A percentile compares a stretch with the other conserved stretches of the same genome.
These are phyloP conservation scores for Phalaenopsis equestris DNA, from an alignment of 106 monocot species.

Conservation along the genomic window DNA sequence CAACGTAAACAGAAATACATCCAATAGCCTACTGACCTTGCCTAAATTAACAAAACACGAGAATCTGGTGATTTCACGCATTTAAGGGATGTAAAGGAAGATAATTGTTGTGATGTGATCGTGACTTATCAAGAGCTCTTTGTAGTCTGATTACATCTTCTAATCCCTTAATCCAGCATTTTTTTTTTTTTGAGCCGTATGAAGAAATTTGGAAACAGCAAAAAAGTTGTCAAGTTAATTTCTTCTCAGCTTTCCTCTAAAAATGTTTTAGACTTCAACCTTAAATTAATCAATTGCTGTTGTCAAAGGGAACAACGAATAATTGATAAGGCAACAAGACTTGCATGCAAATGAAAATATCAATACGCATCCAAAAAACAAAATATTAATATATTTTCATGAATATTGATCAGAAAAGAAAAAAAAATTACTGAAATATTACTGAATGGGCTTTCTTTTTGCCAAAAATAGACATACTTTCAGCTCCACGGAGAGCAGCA, in stretches of 20 bases:
- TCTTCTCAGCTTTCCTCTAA: neutral
- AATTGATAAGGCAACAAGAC: neutral
- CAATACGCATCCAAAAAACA: neutral
- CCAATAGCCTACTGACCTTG: neutral
- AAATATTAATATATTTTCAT: neutral
- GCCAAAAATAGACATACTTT: conserved; percentile 50
- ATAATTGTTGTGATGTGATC: neutral
- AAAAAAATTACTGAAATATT: neutral
- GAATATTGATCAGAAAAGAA: neutral
- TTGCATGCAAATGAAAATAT: neutral
- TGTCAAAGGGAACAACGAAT: neutral
- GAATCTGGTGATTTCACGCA: neutral
- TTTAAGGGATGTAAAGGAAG: neutral
- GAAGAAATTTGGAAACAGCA: neutral
- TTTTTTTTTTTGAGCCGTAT: neutral
- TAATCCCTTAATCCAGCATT: neutral
- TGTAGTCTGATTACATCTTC: neutral
- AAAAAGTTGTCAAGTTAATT: neutral
- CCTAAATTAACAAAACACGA: neutral
- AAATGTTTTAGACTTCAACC: neutral
- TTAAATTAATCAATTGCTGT: neutral
- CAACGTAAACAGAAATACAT: too few species aligned
- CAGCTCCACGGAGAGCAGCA: conserved; percentile 95
- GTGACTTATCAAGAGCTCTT: neutral
- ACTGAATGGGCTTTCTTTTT: neutral